Base-by-base conservation (phyloP, 148 eudicot species). In the Nepenthes mirabilis region DNA sequence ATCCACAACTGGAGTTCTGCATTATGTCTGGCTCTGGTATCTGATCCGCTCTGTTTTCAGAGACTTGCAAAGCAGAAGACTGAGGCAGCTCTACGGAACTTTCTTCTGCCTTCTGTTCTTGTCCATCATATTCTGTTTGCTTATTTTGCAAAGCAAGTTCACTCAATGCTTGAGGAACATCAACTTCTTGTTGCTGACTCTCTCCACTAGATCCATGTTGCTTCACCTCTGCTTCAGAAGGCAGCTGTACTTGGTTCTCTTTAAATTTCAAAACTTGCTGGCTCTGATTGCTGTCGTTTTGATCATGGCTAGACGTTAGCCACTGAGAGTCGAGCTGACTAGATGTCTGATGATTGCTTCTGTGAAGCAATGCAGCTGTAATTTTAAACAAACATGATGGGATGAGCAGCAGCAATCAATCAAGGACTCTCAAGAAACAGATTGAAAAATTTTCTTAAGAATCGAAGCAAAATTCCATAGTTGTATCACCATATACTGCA, bases 331-430 rank as follows among this genome's bases (percentile, higher is more conserved):
- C 77, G 63, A 80, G 52, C 52, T 49, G 84, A 74, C 75, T 65
- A 36, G 88, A 67, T 56, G 76, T 66, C 67, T 81, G 80, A 23
- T 23, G 23, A 57, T 67, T 79, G 82, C 75, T 71, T 61, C 81
- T 85, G 71, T 90, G 95, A 70, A 82, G 71, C 54, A 81, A 65
- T 45, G 80, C 74, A 69, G 83, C 80, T 70, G 68, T 52, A 57
- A 34, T 62, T 65, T 49, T 43, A 51, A n/a, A 35, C 37, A 50
- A 47, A 59, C 33, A 67, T 45, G 10, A 43, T 43, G 35, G 40
- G 12, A 10, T 57, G 53, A 62, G 50, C 34, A 65, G 48, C 10
- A 49, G 32, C 34, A 51, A 51, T 32, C 11, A 63, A 49, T 5
- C 6, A 12, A 49, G n/a, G 14, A 49, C 4, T 10, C 52, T 5